Evolutionary conservation across 1,139 yeast genomes (phyloP).

Genomic region (Lodderomyces parapsilosis): DNA sequence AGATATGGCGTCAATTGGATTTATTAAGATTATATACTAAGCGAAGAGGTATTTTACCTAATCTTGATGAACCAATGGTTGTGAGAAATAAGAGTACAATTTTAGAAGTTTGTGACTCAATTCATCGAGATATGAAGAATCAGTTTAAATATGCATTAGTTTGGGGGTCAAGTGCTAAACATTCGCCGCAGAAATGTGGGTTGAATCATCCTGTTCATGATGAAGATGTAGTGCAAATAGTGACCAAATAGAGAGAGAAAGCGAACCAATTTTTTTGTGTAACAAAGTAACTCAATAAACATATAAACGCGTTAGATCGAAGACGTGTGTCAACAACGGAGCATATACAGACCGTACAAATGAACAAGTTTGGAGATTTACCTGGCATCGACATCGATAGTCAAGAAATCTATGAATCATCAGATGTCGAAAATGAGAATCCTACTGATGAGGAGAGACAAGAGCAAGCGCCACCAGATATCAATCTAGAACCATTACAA

Average conservation of each 20-base stretch:
- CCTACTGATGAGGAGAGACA: background rate
- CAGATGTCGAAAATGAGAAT: slow-evolving; percentile 39
- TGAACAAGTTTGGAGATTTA: slow-evolving; percentile 22
- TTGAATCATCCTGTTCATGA: slow-evolving; percentile 79
- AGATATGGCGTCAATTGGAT: slow-evolving; percentile 87
- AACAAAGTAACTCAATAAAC: too few species aligned
- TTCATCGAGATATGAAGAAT: slow-evolving; percentile 89
- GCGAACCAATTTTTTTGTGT: background rate
- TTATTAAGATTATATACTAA: slow-evolving; percentile 84
- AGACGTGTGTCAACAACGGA: too few species aligned
- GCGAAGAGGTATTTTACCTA: slow-evolving; percentile 74
- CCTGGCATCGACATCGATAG: slow-evolving; percentile 30
- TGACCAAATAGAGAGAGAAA: slow-evolving; percentile 55
- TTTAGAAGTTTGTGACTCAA: slow-evolving; percentile 86
- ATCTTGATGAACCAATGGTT: slow-evolving; percentile 87
- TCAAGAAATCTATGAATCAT: slow-evolving; percentile 48
- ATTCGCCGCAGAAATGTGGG: slow-evolving; percentile 96
- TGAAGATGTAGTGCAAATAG: slow-evolving; percentile 91
- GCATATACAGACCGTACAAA: too few species aligned
- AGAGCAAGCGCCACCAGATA: background rate
- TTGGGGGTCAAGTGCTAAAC: slow-evolving; percentile 96
- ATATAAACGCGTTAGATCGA: slow-evolving; percentile 1
- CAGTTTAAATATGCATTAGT: slow-evolving; percentile 92
- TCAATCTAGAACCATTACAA: background rate
- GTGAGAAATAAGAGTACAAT: slow-evolving; percentile 77